Evolutionary conservation across 1,284 basidiomycete species (phyloP).

Genomic region (Hemileia vastatrix): DNA sequence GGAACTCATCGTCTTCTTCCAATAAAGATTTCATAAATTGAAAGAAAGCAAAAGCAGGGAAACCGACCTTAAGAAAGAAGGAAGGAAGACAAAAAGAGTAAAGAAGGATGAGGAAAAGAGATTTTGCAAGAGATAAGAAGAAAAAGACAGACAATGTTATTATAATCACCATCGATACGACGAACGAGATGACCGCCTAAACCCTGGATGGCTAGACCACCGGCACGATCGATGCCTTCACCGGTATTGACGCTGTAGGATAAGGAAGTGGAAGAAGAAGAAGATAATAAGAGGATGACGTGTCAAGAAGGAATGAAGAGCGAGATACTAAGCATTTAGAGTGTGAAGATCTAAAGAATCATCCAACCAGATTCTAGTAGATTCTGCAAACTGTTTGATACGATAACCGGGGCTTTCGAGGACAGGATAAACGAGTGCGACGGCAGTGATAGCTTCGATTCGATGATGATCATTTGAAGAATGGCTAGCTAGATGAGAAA

Average conservation of each 20-base stretch:
- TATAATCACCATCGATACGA: slow-evolving; percentile 16
- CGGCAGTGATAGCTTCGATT: not conserved
- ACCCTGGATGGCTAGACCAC: slow-evolving; percentile 10
- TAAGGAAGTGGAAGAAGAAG: not conserved
- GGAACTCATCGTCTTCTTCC: slow-evolving; percentile 10
- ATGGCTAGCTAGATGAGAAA: slow-evolving; percentile 19
- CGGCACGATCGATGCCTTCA: slow-evolving; percentile 19
- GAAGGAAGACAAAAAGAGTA: not conserved
- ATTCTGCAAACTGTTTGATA: slow-evolving; percentile 6
- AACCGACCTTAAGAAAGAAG: not conserved
- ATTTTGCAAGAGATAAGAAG: not conserved
- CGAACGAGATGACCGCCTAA: slow-evolving; percentile 7
- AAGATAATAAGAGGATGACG: not conserved
- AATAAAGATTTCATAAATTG: slow-evolving; percentile 7
- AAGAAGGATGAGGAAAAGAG: not conserved
- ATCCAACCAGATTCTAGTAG: slow-evolving; percentile 12
- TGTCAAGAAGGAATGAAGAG: not conserved
- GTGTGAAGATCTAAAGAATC: slow-evolving; percentile 2
- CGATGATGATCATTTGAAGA: slow-evolving; percentile 1
- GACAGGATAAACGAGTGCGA: slow-evolving; percentile 12
- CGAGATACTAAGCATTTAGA: slow-evolving; percentile 9
- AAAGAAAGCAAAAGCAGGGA: slow-evolving; percentile 10
- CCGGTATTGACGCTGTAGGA: slow-evolving; percentile 5
- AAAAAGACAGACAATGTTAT: slow-evolving; percentile 9
- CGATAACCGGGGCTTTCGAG: slow-evolving; percentile 7